Base-by-base conservation (phyloP, 345 rosid species). In the Gossypium arboreum region DNA sequence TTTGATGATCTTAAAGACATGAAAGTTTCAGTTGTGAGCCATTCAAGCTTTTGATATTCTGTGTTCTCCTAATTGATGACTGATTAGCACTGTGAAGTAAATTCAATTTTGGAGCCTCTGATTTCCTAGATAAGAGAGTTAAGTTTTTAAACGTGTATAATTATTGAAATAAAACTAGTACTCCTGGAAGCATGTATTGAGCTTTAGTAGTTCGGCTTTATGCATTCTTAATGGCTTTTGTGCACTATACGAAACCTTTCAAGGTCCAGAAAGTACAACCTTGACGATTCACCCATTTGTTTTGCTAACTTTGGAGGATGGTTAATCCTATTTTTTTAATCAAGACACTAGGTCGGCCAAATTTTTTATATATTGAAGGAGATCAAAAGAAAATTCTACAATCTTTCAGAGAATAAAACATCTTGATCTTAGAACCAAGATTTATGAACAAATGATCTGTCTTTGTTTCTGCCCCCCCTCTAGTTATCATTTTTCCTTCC, bases 41-140 rank as follows among this genome's bases (percentile, higher is more conserved):
- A 56, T 56, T 16, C 20, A 48, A 50, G 24, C 25, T 55, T 24
- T 44, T 27, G 55, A 9, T 5, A 13, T 50, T 34, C 27, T 60
- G 20, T 54, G 12, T 56, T 34, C 50, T 48, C 60, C 57, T 63
- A 22, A 27, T 63, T 74, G 52, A 50, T 20, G 11, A 65, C 58
- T 8, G 24, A 17, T 57, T 24, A 11, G 24, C 9, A n/a, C 44
- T 60, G 27, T 7, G n/a, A 43, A 73, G 11, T 16, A 60, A 60
- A 47, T 60, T 60, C 51, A 25, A 13, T 24, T 73, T 45, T 68
- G 43, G 55, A 45, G 56, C 58, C 18, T 59, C 75, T 59, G 56
- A 73, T 44, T 58, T 73, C 41, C 68, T 60, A 59, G 68, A 17
- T 12, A 12, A 9, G 34, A 72, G 75, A 59, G 11, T 73, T 16